Evolutionary conservation across 2,329 filamentous ascomycete genomes (phyloP).

Genomic region (Drechslerella dactyloides): DNA sequence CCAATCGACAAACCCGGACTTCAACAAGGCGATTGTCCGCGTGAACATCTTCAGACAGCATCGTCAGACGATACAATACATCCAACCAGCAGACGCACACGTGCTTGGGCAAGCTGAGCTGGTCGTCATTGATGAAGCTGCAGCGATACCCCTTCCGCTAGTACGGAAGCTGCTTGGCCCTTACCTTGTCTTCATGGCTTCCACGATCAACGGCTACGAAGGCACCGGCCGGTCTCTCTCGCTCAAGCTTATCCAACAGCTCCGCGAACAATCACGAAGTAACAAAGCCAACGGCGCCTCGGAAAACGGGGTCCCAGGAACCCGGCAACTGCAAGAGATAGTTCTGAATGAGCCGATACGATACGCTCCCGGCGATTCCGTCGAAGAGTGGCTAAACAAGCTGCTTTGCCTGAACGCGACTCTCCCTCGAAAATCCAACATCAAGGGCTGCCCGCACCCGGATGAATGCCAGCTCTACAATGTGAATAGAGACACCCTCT

Average conservation of each 20-base stretch:
- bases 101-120: constrained; percentile 93
- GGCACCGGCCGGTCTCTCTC: constrained; percentile 94
- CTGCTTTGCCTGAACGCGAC: constrained; percentile 93
- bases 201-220: constrained; percentile 98
- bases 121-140: constrained; percentile 95
- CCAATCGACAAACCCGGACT: constrained; percentile 96
- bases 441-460: constrained; percentile 85
- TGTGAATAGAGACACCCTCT: constrained; percentile 95
- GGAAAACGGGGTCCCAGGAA: constrained; percentile 69
- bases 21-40: constrained; percentile 97
- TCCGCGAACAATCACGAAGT: constrained; percentile 86
- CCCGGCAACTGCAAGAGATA: constrained; percentile 85
- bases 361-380: constrained; percentile 86
- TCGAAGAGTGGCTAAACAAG: constrained; percentile 96
- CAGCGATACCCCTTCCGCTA: constrained; percentile 89
- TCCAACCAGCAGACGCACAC: constrained; percentile 93
- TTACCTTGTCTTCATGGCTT: constrained; percentile 98
- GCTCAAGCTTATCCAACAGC: constrained; percentile 93
- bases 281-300: constrained; percentile 62
- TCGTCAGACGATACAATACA: constrained; percentile 97
- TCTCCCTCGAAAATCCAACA: constrained; percentile 74
- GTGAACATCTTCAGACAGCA: constrained; percentile 96
- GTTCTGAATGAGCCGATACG: constrained; percentile 92
- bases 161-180: constrained; percentile 94
- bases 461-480: constrained; percentile 88